Evolutionary conservation across 176 grass and related monocot species (phyloP).

Genomic region (Hordeum marinum): DNA sequence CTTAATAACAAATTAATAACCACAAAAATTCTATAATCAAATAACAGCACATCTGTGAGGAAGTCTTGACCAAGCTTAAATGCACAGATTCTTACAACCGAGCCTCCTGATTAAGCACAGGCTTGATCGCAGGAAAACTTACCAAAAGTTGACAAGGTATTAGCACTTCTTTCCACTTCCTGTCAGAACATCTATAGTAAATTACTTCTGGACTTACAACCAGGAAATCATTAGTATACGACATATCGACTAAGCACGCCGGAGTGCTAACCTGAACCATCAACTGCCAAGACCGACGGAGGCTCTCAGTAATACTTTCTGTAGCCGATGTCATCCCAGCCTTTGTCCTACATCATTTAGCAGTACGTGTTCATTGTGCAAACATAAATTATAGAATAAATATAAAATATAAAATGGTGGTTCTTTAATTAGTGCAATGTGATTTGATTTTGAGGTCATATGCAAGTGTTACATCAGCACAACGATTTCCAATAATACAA

Average conservation of each 20-base stretch:
- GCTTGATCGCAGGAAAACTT: constrained; percentile 10
- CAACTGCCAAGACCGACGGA: constrained; percentile 54
- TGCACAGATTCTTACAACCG: background rate
- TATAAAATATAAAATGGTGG: background rate
- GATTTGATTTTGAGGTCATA: background rate
- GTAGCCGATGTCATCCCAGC: constrained; percentile 76
- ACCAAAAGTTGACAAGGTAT: constrained; percentile 69
- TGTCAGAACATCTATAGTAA: background rate
- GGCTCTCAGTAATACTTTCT: constrained; percentile 85
- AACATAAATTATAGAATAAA: background rate
- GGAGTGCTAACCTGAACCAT: constrained; percentile 79
- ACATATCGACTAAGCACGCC: background rate
- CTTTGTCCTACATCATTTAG: constrained; percentile 54
- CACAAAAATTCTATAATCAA: background rate
- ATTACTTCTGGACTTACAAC: background rate
- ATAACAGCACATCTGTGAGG: background rate
- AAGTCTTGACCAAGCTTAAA: background rate
- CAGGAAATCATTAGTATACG: background rate
- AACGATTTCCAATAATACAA: background rate
- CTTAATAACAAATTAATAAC: background rate
- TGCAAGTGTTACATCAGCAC: background rate
- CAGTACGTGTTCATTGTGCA: background rate
- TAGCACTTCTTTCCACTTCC: constrained; percentile 57
- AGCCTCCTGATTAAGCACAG: background rate
- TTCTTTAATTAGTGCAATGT: background rate